These are phyloP conservation scores for Parastagonospora avenae DNA, from an alignment of 2,329 filamentous ascomycete genomes.

Conservation along the genomic window DNA sequence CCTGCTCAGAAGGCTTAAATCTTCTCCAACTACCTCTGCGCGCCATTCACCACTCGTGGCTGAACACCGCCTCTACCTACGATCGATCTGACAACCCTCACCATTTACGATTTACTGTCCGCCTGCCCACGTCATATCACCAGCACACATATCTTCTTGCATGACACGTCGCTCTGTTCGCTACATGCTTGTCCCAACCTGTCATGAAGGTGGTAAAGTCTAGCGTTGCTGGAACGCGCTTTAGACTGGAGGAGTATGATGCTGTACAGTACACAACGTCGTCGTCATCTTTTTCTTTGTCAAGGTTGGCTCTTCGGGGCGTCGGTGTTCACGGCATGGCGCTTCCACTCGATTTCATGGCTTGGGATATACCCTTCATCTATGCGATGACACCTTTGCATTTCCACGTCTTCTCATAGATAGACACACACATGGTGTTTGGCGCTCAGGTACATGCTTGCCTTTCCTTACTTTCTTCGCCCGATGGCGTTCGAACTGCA, in stretches of 20 bases:
- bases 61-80: neutral
- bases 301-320: neutral
- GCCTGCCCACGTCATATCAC: neutral
- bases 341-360: neutral
- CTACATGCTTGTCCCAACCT: neutral
- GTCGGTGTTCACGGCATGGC: neutral
- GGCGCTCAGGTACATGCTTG: neutral
- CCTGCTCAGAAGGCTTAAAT: constrained; percentile 13
- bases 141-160: neutral
- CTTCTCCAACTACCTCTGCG: neutral
- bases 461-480: neutral
- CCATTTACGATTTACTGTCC: neutral
- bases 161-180: neutral
- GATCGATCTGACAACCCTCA: neutral
- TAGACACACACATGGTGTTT: neutral
- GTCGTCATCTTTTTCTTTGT: neutral
- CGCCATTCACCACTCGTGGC: neutral
- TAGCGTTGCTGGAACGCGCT: neutral
- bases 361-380: constrained; percentile 7
- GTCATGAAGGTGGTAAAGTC: no score
- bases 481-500: neutral
- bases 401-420: neutral
- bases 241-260: neutral
- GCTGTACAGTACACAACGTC: neutral
- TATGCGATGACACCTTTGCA: neutral